Evolutionary conservation across 352 stramenopile genomes (phyloP), one percentile per base, ranked within the genome.

Genomic region (Pythium oligandrum): DNA sequence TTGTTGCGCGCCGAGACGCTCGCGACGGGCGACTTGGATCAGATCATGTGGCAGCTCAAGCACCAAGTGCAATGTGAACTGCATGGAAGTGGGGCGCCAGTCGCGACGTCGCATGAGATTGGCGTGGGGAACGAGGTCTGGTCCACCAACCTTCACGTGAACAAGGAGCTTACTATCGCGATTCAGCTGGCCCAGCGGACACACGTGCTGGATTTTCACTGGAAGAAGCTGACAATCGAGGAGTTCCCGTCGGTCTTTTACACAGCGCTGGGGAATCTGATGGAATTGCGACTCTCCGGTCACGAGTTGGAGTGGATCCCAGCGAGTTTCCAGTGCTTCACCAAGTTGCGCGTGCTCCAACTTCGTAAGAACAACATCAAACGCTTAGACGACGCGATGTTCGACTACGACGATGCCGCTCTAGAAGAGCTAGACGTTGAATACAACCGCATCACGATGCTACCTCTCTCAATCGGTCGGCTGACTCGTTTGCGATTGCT

Each of bases 131-230:
- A 76, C 43, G 73, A 86, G 55, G 63, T 58, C 12, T 91, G 79
- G 81, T 85, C 76, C 3, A 91, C 81, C 1, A 66, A 88, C 44
- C 63, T 89, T 31, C 81, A 91, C 40, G 46, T 91, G 3, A 71
- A 86, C n/a, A 63, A 61, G 1, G 72, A 84, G 37, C 77, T 91
- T 26, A 51, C 68, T 39, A 52, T 71, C 8, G 66, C 66, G 2
- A 67, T 91, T 17, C 49, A 64, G 17, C 45, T 45, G 0, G 77
- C 78, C 8, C 55, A 63, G 61, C 48, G 72, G n/a, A 66, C 66
- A 0, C 55, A 66, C 2, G 64, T 66, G 9, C 57, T 91, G 6
- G 75, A 81, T 35, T 83, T 88, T 48, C 81, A 90, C 60, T 91
- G 81, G 81, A 75, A 83, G 32, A 73, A 81, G 9, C 67, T 91